Percentiles rank a stretch among this genome's conserved stretches.
Evolutionary conservation across 2,329 filamentous ascomycete genomes (phyloP).

Genomic region (Diaporthe aspalathi): DNA sequence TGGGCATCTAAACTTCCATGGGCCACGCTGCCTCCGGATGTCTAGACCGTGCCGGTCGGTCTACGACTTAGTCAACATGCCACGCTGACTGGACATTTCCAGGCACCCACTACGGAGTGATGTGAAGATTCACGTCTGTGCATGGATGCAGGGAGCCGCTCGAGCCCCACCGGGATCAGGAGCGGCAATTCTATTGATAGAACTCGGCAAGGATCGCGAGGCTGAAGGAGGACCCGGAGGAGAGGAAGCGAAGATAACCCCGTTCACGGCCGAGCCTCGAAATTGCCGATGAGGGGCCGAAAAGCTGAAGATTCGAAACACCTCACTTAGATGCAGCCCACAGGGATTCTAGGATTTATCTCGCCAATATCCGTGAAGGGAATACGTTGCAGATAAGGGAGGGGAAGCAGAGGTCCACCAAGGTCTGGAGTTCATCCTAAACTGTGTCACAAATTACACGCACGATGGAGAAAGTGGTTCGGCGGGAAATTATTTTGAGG

Average conservation of each 20-base stretch:
- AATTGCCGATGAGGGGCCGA: not conserved
- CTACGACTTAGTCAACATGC: no score
- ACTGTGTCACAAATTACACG: not conserved
- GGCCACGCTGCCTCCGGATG: not conserved
- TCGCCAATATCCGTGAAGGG: not conserved
- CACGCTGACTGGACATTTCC: not conserved
- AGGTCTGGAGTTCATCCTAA: conserved; percentile 9
- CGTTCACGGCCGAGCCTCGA: not conserved
- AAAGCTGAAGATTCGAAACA: not conserved
- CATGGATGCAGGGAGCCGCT: not conserved
- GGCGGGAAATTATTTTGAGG: conserved; percentile 15
- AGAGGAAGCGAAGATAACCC: not conserved
- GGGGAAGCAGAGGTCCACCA: not conserved
- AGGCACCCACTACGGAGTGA: not conserved
- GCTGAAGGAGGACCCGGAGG: no score
- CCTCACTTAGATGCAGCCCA: conserved; percentile 5
- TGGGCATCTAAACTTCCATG: not conserved
- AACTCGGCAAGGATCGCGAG: not conserved
- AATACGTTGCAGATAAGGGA: not conserved
- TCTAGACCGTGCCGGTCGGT: not conserved
- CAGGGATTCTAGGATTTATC: not conserved
- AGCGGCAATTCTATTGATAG: not conserved
- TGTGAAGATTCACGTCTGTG: not conserved
- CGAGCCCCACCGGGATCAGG: not conserved
- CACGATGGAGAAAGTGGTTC: not conserved